Evolutionary conservation across 163 green algal species (phyloP), one percentile per base, ranked within the genome.

Genomic region (Scenedesmus sp.): DNA sequence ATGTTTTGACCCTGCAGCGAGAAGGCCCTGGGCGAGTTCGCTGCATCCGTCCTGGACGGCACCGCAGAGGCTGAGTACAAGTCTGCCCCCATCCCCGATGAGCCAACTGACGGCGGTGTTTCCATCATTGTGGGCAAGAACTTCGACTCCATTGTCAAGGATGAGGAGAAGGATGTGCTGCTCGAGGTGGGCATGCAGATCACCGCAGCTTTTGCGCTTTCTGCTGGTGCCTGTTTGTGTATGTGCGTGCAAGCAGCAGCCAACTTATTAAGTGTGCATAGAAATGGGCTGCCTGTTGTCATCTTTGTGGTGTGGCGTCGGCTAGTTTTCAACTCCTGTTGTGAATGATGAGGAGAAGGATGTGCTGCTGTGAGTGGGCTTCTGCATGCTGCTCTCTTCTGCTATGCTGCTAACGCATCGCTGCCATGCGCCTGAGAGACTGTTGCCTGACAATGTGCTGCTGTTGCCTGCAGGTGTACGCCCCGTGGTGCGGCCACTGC

Each of bases 121-220:
- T 86, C 79, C 13, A 92, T 97, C 6, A 93, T 98, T 9, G 97
- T 98, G 46, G 97, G 96, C 89, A 97, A 98, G 92, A 97, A 92
- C 57, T 95, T 98, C 81, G 96, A 98, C 18, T 82, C 73, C 13
- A 96, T 98, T 54, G 97, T 98, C 4, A 92, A 96, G 87, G 96
- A 98, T 84, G 13, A 91, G 7, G 94, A 86, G 16, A 98, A 97
- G 93, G 96, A 98, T 86, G 97, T 98, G 77, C 94, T 98, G 84
- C 88, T 97, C 55, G 95, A 97, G 92, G 85, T 91, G 74, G 5
- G 86, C 13, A 46, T 15, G 15, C 34, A 46, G 34, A 46, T 46
- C 34, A 46, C 34, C 34, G 34, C 34, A 46, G 34, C 13, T 73
- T 12, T 73, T 73, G 62, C 62, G 10, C 12, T 15, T 73, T 12